Conservation (phyloP, 768 basidiomycete genomes). For the Tephrocybe sp. region DNA sequence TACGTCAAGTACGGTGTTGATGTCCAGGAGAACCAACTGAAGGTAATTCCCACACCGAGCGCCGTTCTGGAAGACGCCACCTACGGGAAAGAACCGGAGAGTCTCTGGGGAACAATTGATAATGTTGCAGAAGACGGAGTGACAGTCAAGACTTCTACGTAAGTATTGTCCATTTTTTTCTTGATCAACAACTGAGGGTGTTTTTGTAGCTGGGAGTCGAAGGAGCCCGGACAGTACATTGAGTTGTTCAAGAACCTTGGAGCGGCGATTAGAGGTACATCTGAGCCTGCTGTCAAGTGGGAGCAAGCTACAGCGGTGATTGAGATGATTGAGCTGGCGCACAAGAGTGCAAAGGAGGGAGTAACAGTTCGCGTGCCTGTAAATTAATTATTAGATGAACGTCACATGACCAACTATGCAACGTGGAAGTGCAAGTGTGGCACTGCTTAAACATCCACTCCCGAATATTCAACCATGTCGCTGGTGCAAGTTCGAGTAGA, state of each 20-base stretch:
- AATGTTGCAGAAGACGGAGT: conserved; percentile 48
- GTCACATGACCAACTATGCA: conserved; percentile 15
- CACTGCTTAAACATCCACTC: too few relatives aligned
- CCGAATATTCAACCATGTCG: too few relatives aligned
- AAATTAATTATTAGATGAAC: neutral
- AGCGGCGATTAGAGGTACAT: conserved; percentile 53
- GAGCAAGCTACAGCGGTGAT: conserved; percentile 70
- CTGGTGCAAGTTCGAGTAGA: conserved; percentile 61
- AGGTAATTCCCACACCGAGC: conserved; percentile 45
- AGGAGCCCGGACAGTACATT: conserved; percentile 54
- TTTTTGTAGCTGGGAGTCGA: conserved; percentile 57
- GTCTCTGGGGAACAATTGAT: conserved; percentile 62
- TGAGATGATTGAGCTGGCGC: conserved; percentile 74
- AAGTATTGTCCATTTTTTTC: conserved; percentile 10
- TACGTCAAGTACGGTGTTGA: conserved; percentile 78
- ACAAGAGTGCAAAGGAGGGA: conserved; percentile 63
- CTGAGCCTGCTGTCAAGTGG: conserved; percentile 64
- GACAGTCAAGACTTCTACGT: conserved; percentile 36
- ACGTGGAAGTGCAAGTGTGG: conserved; percentile 21
- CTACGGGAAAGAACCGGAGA: conserved; percentile 64
- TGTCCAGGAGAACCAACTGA: conserved; percentile 76
- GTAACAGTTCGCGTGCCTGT: conserved; percentile 30
- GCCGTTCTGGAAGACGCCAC: conserved; percentile 38
- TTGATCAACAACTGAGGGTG: neutral
- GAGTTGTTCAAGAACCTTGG: conserved; percentile 67